Evolutionary conservation across 2,329 filamentous ascomycete genomes (phyloP).

Genomic region (Pseudogymnoascus sp.): DNA sequence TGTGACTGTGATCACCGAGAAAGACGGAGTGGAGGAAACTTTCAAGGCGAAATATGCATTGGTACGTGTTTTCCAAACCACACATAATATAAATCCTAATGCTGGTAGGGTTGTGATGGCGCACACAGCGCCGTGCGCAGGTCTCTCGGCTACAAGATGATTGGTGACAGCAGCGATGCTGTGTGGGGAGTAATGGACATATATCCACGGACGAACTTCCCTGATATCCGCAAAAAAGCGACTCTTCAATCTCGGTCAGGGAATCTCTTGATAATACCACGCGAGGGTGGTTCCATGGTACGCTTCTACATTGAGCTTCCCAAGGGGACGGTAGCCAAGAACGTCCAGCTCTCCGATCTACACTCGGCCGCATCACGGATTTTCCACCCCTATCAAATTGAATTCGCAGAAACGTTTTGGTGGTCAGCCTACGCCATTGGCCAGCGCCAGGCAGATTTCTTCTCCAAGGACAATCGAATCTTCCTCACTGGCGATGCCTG

Average conservation of each 20-base stretch:
- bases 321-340: constrained; percentile 45
- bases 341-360: constrained; percentile 46
- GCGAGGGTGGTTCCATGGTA: constrained; percentile 48
- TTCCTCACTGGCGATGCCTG: constrained; percentile 51
- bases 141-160: constrained; percentile 47
- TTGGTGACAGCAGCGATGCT: constrained; percentile 50
- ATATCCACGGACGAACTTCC: constrained; percentile 45
- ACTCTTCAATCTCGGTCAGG: constrained; percentile 48
- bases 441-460: constrained; percentile 51
- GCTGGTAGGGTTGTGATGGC: constrained; percentile 32
- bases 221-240: constrained; percentile 52
- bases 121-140: constrained; percentile 43
- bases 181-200: constrained; percentile 53
- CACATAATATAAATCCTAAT: constrained; percentile 20
- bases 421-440: constrained; percentile 53
- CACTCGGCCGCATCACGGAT: constrained; percentile 40
- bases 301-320: constrained; percentile 56
- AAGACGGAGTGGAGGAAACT: constrained; percentile 32
- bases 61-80: constrained; percentile 30
- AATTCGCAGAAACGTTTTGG: constrained; percentile 34
- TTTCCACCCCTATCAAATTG: constrained; percentile 20
- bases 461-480: constrained; percentile 46
- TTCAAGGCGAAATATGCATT: constrained; percentile 45
- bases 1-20: constrained; percentile 34
- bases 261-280: constrained; percentile 53